Conservation (phyloP, 164 flowering plant genomes). For the Sextonia rubra region DNA sequence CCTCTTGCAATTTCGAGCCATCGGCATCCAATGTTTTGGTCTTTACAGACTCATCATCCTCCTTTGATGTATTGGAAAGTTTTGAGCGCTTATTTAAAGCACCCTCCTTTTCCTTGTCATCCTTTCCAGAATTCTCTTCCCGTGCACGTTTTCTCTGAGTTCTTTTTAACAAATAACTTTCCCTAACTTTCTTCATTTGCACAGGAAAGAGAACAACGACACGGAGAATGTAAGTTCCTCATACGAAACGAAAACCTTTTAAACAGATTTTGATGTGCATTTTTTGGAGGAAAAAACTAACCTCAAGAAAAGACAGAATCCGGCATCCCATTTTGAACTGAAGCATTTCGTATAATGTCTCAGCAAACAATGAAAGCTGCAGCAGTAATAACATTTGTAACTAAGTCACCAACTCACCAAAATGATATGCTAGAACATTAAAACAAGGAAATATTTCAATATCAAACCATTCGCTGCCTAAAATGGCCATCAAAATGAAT, state of each 20-base stretch:
- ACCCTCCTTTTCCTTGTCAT: slow-evolving; percentile 30
- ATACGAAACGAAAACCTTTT: neutral
- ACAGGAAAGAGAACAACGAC: neutral
- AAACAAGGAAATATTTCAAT: neutral
- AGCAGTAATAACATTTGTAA: slow-evolving; percentile 7
- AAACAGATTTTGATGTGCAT: neutral
- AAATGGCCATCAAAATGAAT: too few species aligned
- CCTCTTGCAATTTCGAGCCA: neutral
- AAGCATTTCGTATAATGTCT: slow-evolving; percentile 88
- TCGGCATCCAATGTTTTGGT: neutral
- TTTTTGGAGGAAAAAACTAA: slow-evolving; percentile 16
- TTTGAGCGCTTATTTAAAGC: slow-evolving; percentile 50
- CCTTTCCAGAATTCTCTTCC: slow-evolving; percentile 39
- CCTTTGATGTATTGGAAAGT: slow-evolving; percentile 24
- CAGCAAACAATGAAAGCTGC: slow-evolving; percentile 92
- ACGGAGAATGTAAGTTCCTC: neutral
- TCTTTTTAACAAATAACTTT: slow-evolving; percentile 54
- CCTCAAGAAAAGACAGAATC: slow-evolving; percentile 78
- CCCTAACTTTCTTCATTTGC: slow-evolving; percentile 52
- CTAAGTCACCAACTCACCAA: neutral
- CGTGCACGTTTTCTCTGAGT: slow-evolving; percentile 65
- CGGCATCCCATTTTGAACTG: slow-evolving; percentile 92
- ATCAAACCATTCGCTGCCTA: too few species aligned
- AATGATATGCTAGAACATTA: neutral
- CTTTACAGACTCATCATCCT: slow-evolving; percentile 12